phyloP scores from a whole-genome alignment of 192 early-diverging fungal genomes.

The Gigaspora rosea region DNA sequence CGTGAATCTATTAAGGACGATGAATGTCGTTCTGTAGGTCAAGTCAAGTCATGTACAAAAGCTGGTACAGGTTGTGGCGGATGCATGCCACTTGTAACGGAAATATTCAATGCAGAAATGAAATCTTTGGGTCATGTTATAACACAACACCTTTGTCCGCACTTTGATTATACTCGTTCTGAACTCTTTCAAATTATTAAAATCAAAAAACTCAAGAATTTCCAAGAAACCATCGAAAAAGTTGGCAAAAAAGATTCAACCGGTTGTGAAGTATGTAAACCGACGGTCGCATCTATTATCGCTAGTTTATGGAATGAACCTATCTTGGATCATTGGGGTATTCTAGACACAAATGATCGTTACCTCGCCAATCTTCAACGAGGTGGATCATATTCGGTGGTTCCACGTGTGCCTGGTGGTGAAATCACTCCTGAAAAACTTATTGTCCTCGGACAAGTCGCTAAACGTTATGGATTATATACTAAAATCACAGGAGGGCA shows the following conservation, averaged over 20 bases:
- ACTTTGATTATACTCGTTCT: conserved; percentile 58
- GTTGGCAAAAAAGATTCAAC: conserved; percentile 45
- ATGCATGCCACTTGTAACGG: conserved; percentile 57
- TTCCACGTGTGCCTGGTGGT: conserved; percentile 65
- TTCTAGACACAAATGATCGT: conserved; percentile 73
- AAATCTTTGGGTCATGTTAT: conserved; percentile 57
- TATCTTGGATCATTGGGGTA: conserved; percentile 50
- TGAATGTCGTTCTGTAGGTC: conserved; percentile 50
- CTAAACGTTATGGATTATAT: conserved; percentile 63
- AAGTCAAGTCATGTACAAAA: conserved; percentile 62
- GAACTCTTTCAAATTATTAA: conserved; percentile 66
- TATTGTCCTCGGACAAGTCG: conserved; percentile 59
- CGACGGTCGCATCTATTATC: conserved; percentile 62
- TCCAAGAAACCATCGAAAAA: conserved; percentile 51
- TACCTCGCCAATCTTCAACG: conserved; percentile 73
- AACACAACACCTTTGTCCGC: conserved; percentile 59
- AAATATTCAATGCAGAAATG: conserved; percentile 63
- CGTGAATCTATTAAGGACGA: conserved; percentile 45
- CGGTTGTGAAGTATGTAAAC: conserved; percentile 67
- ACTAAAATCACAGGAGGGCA: conserved; percentile 74
- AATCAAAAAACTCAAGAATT: conserved; percentile 55
- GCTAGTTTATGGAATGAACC: conserved; percentile 68
- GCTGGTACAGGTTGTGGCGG: conserved; percentile 66
- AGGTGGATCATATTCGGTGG: conserved; percentile 64
- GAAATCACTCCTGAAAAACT: conserved; percentile 72